Evolutionary conservation across 2,329 filamentous ascomycete species (phyloP).

Genomic region (Beauveria rudraprayagi): DNA sequence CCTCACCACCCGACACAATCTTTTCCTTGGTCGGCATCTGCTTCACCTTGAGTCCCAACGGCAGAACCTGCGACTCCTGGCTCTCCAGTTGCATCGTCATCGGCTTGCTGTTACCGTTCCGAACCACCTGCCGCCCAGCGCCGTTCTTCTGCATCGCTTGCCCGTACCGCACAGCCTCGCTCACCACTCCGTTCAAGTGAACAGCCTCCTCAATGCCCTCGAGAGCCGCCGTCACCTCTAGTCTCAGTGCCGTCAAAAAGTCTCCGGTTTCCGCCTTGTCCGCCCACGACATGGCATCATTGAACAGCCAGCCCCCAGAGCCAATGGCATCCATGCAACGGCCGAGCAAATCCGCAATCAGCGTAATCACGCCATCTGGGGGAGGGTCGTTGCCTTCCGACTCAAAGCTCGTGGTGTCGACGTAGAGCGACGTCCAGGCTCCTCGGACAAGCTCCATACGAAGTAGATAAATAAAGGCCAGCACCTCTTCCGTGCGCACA

Average conservation of each 20-base stretch:
- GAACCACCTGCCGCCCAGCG: conserved; percentile 17
- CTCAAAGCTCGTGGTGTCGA: conserved; percentile 48
- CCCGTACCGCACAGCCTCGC: conserved; percentile 58
- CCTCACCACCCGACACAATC: conserved; percentile 61
- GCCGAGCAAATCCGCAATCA: conserved; percentile 64
- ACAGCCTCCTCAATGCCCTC: conserved; percentile 64
- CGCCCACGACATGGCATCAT: conserved; percentile 44
- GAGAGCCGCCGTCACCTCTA: conserved; percentile 62
- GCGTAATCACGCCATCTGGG: conserved; percentile 59
- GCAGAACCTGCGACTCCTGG: conserved; percentile 47
- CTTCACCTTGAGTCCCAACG: conserved; percentile 62
- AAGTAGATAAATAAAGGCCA: conserved; percentile 64
- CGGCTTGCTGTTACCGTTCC: conserved; percentile 33
- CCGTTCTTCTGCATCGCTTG: conserved; percentile 29
- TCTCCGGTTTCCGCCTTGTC: conserved; percentile 50
- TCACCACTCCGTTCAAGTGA: conserved; percentile 54
- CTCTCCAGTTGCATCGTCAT: conserved; percentile 35
- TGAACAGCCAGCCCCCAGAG: conserved; percentile 63
- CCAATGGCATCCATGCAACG: conserved; percentile 70
- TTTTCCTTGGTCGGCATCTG: conserved; percentile 44
- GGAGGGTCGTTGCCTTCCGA: conserved; percentile 34
- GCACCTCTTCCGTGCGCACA: conserved; percentile 58
- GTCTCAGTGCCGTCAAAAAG: conserved; percentile 56
- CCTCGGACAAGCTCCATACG: conserved; percentile 66
- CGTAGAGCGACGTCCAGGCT: conserved; percentile 66